Percentiles rank a stretch among this genome's conserved stretches.
Conservation (phyloP, 2,329 filamentous ascomycete species). For the Diaporthe longicolla region DNA sequence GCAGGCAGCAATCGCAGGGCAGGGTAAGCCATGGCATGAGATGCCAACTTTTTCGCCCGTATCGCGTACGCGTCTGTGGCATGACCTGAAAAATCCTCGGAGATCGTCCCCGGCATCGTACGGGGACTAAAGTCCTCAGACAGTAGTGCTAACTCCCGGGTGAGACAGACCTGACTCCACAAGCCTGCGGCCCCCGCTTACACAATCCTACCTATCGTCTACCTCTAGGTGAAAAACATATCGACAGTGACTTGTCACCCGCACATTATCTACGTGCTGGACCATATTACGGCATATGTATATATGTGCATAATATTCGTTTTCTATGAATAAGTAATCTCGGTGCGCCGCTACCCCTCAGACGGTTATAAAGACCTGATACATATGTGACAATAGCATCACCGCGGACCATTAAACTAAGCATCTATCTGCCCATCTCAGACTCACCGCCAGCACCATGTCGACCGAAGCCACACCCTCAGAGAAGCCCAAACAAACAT, state of each 20-base stretch:
- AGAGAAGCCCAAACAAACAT: constrained; percentile 53
- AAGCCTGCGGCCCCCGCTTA: background rate
- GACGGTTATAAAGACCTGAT: no score
- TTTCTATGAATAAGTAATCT: background rate
- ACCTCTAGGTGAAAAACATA: background rate
- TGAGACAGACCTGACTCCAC: constrained; percentile 4
- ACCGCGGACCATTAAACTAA: background rate
- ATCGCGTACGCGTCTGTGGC: background rate
- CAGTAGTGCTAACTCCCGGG: constrained; percentile 14
- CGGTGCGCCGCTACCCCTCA: background rate
- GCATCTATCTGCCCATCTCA: background rate
- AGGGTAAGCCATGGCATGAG: background rate
- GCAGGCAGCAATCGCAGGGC: no score
- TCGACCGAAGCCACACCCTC: constrained; percentile 21
- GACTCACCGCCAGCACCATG: constrained; percentile 32
- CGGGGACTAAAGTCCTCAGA: background rate
- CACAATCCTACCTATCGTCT: background rate
- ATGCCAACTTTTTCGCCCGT: background rate
- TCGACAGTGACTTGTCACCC: background rate
- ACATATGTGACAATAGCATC: background rate
- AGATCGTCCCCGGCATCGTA: background rate
- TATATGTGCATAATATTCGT: background rate
- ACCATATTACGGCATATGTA: background rate
- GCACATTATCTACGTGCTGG: background rate
- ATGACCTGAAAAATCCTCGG: background rate